Percentiles rank a stretch among this genome's conserved stretches.
Evolutionary conservation across 208 protist species (phyloP).

Genomic region (Leishmania tropica): DNA sequence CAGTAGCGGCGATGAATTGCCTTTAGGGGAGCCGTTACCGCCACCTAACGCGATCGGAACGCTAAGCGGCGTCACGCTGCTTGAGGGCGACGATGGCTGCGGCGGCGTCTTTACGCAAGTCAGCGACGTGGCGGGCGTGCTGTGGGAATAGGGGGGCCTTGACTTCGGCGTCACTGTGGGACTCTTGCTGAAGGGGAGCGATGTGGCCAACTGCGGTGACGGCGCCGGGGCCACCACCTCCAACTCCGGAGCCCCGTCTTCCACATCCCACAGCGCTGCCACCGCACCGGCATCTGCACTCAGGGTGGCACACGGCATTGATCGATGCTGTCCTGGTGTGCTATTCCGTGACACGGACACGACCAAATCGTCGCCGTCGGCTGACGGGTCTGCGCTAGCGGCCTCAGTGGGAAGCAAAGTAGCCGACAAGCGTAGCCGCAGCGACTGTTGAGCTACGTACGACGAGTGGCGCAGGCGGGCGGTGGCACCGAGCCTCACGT

Average conservation of each 20-base stretch:
- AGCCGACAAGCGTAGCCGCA: slow-evolving; percentile 20
- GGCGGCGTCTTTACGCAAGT: neutral
- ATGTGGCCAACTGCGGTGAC: neutral
- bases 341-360: neutral
- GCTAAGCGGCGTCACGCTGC: neutral
- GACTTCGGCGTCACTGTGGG: neutral
- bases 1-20: neutral
- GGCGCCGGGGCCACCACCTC: slow-evolving; percentile 12
- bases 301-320: neutral
- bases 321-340: neutral
- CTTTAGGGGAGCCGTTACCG: neutral
- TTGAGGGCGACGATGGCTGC: too few relatives aligned
- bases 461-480: slow-evolving; percentile 19
- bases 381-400: slow-evolving; percentile 6
- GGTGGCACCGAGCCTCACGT: slow-evolving; percentile 3
- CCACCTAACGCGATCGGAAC: neutral
- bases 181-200: slow-evolving; percentile 8
- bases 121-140: neutral
- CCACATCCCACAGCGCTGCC: neutral
- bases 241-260: neutral
- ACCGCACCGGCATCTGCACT: neutral
- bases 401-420: slow-evolving; percentile 9
- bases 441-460: slow-evolving; percentile 16
- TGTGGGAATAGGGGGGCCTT: neutral
- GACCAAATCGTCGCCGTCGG: slow-evolving; percentile 13